Evolutionary conservation across 495 filamentous ascomycete species (phyloP), one percentile per base, ranked within the genome.

Genomic region (Podospora anserina): DNA sequence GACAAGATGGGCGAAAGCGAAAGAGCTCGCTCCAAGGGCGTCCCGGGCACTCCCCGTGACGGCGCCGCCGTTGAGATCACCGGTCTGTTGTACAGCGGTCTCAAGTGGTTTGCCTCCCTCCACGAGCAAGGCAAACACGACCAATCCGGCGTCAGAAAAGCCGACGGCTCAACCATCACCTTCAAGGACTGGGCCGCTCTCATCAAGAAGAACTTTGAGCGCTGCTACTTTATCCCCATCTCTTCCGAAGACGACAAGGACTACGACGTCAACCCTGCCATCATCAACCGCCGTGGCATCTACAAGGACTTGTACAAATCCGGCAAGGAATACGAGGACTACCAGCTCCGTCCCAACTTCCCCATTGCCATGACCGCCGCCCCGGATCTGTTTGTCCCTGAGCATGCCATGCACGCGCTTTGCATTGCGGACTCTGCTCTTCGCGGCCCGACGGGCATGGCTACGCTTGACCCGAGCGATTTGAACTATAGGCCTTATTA

Each of bases 1-100:
- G 96, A 99, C 81, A 99, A 99, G 85, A 99, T 98, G 95, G 96
- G 96, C n/a, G 96, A 99, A 78, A 96, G 92, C 66, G 86, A 91
- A 66, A 91, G 88, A 66, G 96, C 96, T 26, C 89, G 91, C 53
- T 96, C 88, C 73, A 98, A 97, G 82, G 96, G 96, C 64, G 81
- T 95, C n/a, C 96, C 96, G 0, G 96, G 93, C 2, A 98, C 96
- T 28, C 96, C 96, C 49, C 87, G 96, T 74, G 96, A 99, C 80
- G 96, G 96, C 23, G 93, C 96, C 23, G 91, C 96, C 11, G 86
- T 98, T 69, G 96, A 99, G 78, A 97, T 98, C 74, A 97, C 88
- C 3, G 96, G 96, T 53, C 84, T 98, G 56, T 81, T 94, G 19
- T 98, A 96, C 80, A 97, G 93, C 79, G 89, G 91, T 23, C 82